Evolutionary conservation across 2,329 filamentous ascomycete genomes (phyloP), one percentile per base, ranked within the genome.

Genomic region (Sporothrix pseudoabietina): DNA sequence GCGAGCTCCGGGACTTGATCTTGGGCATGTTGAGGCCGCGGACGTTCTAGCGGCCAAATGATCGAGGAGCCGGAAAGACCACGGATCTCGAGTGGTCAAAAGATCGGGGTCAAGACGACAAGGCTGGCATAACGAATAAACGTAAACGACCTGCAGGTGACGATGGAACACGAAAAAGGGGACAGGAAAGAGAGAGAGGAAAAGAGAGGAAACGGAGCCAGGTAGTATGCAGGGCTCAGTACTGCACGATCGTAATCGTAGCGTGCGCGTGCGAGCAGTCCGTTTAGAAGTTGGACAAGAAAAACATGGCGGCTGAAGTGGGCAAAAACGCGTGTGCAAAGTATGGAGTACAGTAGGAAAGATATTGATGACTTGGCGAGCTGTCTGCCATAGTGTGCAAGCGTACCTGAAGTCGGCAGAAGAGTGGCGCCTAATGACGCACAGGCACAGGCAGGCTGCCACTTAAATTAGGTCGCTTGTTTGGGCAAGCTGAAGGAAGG

Each of bases 1-100:
- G 88, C 76, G 86, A 88, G 76, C 83, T 86, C 77, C 84, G 83
- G 75, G 82, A 77, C 71, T 78, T 81, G 75, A 81, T 78, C 76
- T 77, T 81, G 76, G 80, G 79, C 83, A 85, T 85, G 73, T 79
- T 78, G 76, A 32, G 69, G 30, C 39, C 49, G 12, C 44, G 22
- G 57, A 19, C 2, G 52, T 30, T 47, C 8, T 4, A 5, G 32
- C 9, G 30, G n/a, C 22, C 26, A 26, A 49, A 8, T 1, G 41
- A 52, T 54, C 44, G 44, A 49, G 22, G 7, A 26, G 49, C 32
- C 52, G 22, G 22, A 39, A 63, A n/a, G 26, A 16, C 26, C 35
- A 47, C 32, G 49, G 22, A 26, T 10, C 7, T 52, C 49, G 30
- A 35, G 22, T 19, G 63, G 39, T 44, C 61, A 19, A 39, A 41